A percentile compares a stretch with the other conserved stretches of the same genome.
phyloP scores from a whole-genome alignment of 176 grass and related monocot genomes.

The Puccinellia tenuiflora region DNA sequence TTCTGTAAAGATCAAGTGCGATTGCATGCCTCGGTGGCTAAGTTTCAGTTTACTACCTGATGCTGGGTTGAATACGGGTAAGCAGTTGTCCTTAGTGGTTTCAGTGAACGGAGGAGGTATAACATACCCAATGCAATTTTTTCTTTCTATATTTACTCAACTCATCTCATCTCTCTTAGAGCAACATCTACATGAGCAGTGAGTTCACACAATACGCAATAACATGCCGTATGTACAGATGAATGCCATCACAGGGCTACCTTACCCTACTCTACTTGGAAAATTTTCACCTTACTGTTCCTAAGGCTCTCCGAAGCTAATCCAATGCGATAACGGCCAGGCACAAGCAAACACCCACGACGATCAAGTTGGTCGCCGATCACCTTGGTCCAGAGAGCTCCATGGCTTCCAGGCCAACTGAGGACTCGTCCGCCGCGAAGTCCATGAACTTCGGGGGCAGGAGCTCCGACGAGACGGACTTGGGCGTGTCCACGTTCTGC shows the following conservation, averaged over 20 bases:
- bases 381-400: slow-evolving; percentile 92
- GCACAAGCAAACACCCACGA: neutral
- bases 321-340: neutral
- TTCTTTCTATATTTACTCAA: slow-evolving; percentile 41
- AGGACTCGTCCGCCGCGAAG: slow-evolving; percentile 62
- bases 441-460: slow-evolving; percentile 65
- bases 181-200: slow-evolving; percentile 36
- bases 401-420: slow-evolving; percentile 78
- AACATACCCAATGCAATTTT: neutral
- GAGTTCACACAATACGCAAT: slow-evolving; percentile 8
- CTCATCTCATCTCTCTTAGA: slow-evolving; percentile 37
- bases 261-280: neutral
- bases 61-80: too few species aligned
- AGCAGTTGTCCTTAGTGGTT: too few species aligned
- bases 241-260: slow-evolving; percentile 37
- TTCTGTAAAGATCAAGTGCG: too few species aligned
- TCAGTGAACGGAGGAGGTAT: too few species aligned
- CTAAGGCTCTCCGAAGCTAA: neutral
- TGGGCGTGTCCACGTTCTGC: slow-evolving; percentile 48
- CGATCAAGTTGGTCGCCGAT: neutral
- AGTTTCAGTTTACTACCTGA: too few species aligned
- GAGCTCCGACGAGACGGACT: slow-evolving; percentile 56
- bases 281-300: neutral
- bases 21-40: too few species aligned
- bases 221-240: slow-evolving; percentile 42